A percentile compares a stretch with the other conserved stretches of the same genome.
Evolutionary conservation across 1,284 basidiomycete genomes (phyloP).

Genomic region (Ganoderma boninense): DNA sequence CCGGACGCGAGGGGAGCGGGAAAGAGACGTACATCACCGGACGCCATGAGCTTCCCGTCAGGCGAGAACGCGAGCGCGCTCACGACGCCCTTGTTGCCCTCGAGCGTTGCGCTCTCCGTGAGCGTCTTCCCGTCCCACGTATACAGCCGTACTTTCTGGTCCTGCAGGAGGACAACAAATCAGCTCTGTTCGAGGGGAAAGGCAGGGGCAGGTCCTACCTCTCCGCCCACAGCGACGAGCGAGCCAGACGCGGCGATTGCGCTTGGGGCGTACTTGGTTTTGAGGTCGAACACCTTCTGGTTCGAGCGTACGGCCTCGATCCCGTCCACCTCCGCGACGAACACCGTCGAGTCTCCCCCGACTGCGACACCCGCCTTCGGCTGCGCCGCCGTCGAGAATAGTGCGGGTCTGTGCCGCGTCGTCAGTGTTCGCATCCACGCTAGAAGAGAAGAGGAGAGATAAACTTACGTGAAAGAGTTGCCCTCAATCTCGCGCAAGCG

Average conservation of each 20-base stretch:
- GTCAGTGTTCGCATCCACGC: neutral
- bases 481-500: slow-evolving; percentile 70
- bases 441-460: neutral
- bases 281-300: slow-evolving; percentile 67
- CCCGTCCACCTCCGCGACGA: slow-evolving; percentile 72
- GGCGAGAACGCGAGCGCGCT: slow-evolving; percentile 86
- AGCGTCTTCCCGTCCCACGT: slow-evolving; percentile 72
- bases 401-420: slow-evolving; percentile 50
- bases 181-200: neutral
- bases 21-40: slow-evolving; percentile 74
- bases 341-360: slow-evolving; percentile 70
- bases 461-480: slow-evolving; percentile 64
- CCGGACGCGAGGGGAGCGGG: neutral
- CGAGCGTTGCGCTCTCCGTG: slow-evolving; percentile 65
- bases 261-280: slow-evolving; percentile 62
- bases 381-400: slow-evolving; percentile 64
- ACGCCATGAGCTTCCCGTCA: slow-evolving; percentile 78
- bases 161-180: slow-evolving; percentile 49
- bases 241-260: slow-evolving; percentile 61
- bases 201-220: slow-evolving; percentile 55
- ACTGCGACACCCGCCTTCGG: slow-evolving; percentile 73
- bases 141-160: slow-evolving; percentile 79
- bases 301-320: slow-evolving; percentile 77
- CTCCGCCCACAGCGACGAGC: slow-evolving; percentile 78
- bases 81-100: slow-evolving; percentile 77